These are phyloP conservation scores for Aureobasidium melanogenum DNA, from an alignment of 2,329 filamentous ascomycete species.

Conservation along the genomic window DNA sequence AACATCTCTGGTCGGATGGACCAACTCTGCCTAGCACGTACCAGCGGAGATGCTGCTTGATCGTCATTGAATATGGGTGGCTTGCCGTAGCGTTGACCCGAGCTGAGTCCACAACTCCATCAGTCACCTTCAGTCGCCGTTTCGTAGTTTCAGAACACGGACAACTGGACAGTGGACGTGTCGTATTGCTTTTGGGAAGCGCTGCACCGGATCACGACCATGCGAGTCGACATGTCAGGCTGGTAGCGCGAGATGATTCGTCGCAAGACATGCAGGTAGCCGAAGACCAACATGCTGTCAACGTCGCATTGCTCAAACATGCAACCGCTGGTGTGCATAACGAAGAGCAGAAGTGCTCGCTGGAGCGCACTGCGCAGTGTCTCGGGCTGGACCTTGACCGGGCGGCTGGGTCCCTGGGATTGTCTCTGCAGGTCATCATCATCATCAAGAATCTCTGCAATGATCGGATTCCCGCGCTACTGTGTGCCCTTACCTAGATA, in stretches of 20 bases:
- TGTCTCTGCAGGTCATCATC: conserved; percentile 12
- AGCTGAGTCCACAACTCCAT: background rate
- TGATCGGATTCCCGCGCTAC: conserved; percentile 10
- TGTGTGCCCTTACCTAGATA: conserved; percentile 9
- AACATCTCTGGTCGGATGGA: background rate
- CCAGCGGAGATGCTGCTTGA: background rate
- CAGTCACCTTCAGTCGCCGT: conserved; percentile 5
- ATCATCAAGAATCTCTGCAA: background rate
- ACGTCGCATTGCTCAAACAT: background rate
- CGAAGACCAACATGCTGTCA: background rate
- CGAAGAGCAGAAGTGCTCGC: background rate
- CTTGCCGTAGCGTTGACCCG: background rate
- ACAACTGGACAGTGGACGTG: conserved; percentile 2
- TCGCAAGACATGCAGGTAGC: background rate
- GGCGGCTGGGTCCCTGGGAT: conserved; percentile 10
- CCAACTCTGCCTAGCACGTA: background rate
- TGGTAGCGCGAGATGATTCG: background rate
- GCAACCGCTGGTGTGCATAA: background rate
- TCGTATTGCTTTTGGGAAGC: conserved; percentile 5
- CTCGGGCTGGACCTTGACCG: conserved; percentile 7
- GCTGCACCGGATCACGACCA: background rate
- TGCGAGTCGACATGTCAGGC: conserved; percentile 1
- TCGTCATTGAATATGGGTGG: background rate
- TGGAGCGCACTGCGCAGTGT: background rate
- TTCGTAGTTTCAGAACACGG: conserved; percentile 10